phyloP scores from a whole-genome alignment of 73 alveolate species.

The Tetrahymena borealis region DNA sequence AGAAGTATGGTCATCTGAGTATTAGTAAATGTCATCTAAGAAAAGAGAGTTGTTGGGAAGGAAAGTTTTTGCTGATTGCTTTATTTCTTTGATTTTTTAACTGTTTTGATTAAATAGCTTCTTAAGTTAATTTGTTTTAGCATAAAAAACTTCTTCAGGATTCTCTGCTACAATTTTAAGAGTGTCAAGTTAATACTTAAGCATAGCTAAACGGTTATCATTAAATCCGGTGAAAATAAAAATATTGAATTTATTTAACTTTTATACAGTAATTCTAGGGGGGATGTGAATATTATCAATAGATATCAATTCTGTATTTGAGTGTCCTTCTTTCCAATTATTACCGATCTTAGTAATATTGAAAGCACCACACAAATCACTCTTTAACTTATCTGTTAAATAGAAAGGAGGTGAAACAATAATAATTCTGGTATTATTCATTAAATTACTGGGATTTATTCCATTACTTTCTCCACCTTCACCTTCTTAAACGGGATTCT shows the following conservation, averaged over 20 bases:
- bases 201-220: background rate
- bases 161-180: background rate
- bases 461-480: background rate
- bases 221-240: background rate
- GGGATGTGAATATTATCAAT: background rate
- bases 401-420: background rate
- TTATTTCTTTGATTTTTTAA: background rate
- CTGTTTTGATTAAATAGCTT: background rate
- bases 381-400: background rate
- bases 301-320: background rate
- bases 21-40: background rate
- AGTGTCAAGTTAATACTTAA: background rate
- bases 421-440: background rate
- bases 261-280: background rate
- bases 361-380: background rate
- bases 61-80: background rate
- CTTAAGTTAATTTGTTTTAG: background rate
- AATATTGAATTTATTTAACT: background rate
- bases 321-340: background rate
- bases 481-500: background rate
- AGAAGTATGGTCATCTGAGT: background rate
- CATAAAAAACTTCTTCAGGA: background rate
- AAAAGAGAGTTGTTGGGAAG: background rate
- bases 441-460: background rate
- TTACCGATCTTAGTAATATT: background rate